Evolutionary conservation across 768 basidiomycete genomes (phyloP).

Genomic region (Zangia roseola): DNA sequence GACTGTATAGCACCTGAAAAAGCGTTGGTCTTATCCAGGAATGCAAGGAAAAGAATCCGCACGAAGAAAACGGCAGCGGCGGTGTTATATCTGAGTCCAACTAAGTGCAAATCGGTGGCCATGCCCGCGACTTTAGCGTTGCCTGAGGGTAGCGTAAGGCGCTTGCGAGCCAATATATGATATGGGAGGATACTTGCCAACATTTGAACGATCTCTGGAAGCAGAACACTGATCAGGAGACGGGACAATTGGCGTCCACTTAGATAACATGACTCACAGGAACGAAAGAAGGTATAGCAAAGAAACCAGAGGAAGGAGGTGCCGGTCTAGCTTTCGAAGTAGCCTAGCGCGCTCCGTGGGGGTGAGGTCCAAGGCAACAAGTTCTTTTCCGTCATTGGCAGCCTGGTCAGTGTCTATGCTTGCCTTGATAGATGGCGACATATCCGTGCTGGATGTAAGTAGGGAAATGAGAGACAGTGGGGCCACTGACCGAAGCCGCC

Average conservation of each 20-base stretch:
- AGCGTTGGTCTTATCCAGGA: background rate
- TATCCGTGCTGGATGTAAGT: slow-evolving; percentile 1
- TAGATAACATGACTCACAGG: slow-evolving; percentile 37
- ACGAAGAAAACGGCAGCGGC: slow-evolving; percentile 41
- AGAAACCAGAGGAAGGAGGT: slow-evolving; percentile 45
- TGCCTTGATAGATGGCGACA: slow-evolving; percentile 13
- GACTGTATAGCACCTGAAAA: slow-evolving; percentile 35
- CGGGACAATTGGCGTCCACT: background rate
- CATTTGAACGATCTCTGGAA: slow-evolving; percentile 43
- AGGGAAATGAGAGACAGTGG: too few relatives aligned
- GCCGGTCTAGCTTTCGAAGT: slow-evolving; percentile 44
- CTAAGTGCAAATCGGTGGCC: slow-evolving; percentile 36
- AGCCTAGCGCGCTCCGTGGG: slow-evolving; percentile 25
- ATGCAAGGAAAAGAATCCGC: slow-evolving; percentile 1
- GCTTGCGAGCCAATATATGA: background rate
- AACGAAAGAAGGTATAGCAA: slow-evolving; percentile 47
- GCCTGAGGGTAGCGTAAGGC: slow-evolving; percentile 23
- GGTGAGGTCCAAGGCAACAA: background rate
- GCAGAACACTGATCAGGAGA: background rate
- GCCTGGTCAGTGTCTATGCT: slow-evolving; percentile 12
- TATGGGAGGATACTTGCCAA: slow-evolving; percentile 32
- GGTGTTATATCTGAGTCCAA: slow-evolving; percentile 36
- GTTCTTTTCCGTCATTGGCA: slow-evolving; percentile 13
- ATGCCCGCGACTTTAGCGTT: slow-evolving; percentile 47
- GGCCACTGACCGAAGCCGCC: too few relatives aligned